These are phyloP conservation scores for Pythium scleroteichum DNA, from an alignment of 352 stramenopile genomes.

Conservation along the genomic window DNA sequence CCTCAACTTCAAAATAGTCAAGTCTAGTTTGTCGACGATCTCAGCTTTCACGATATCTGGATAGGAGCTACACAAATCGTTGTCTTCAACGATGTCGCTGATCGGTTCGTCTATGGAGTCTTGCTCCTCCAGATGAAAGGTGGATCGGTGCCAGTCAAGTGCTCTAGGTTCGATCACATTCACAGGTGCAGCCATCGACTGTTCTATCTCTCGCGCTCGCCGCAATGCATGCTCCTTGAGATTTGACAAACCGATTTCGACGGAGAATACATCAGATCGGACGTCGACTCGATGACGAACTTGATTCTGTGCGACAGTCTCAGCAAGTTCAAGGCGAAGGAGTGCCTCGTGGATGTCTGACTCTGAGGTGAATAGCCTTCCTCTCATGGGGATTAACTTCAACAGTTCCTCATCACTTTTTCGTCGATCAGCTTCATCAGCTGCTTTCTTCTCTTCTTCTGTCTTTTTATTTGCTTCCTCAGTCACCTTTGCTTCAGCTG, in stretches of 20 bases:
- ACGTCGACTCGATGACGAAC: background rate
- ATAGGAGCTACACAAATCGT: slow-evolving; percentile 14
- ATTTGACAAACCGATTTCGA: slow-evolving; percentile 21
- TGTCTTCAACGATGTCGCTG: background rate
- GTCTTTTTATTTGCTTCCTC: slow-evolving; percentile 48
- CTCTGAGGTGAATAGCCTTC: slow-evolving; percentile 43
- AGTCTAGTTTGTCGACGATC: slow-evolving; percentile 58
- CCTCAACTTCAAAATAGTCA: slow-evolving; percentile 64
- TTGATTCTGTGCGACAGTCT: slow-evolving; percentile 2
- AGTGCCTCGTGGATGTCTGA: slow-evolving; percentile 50
- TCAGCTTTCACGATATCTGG: slow-evolving; percentile 44
- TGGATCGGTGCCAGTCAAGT: slow-evolving; percentile 31
- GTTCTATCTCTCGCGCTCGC: slow-evolving; percentile 41
- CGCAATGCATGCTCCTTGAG: slow-evolving; percentile 26
- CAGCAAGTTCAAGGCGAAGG: slow-evolving; percentile 37
- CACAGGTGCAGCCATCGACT: slow-evolving; percentile 2
- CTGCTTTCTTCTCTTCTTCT: slow-evolving; percentile 39
- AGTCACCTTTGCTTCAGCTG: slow-evolving; percentile 30
- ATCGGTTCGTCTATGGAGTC: background rate
- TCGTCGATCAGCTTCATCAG: slow-evolving; percentile 32
- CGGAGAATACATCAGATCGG: too few relatives aligned
- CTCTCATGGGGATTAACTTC: slow-evolving; percentile 42
- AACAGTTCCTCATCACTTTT: slow-evolving; percentile 46
- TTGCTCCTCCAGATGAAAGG: slow-evolving; percentile 15
- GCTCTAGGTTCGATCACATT: background rate